Evolutionary conservation across 2,329 filamentous ascomycete genomes (phyloP), one percentile per base, ranked within the genome.

Genomic region (Amauroascus verrucosus): DNA sequence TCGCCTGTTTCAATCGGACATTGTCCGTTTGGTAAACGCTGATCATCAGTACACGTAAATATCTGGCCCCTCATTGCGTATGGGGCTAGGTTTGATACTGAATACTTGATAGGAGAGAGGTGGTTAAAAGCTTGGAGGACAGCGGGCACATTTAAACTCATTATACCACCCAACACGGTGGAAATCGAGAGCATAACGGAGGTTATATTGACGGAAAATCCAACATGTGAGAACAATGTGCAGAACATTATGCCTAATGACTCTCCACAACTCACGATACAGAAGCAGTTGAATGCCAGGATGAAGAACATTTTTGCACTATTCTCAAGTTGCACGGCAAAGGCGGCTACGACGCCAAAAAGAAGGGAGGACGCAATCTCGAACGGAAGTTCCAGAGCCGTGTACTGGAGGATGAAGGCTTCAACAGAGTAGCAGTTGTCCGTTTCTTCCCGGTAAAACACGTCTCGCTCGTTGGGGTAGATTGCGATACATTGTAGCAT

Each of bases 401-500:
- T 82, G 65, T 89, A 90, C 20, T 82, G 79, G 0, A 81, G 69
- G 24, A 88, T 76, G 68, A 90, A 89, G 0, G 83, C 80, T 58
- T 85, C 82, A 1, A 84, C 78, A 3, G 80, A 75, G 63, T 90
- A 90, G 1, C 84, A 81, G 6, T 79, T 77, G 65, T 90, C 86
- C 56, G 84, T 83, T 60, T 86, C 79, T 68, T 90, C 86, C 59
- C 83, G 78, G 63, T 88, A 87, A 65, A 88, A 89, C 0, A 88
- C 84, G 54, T 87, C 84, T 3, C 84, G 76, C 63, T 88, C 85
- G 38, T 72, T 72, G 0, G 85, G 85, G 62, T 88, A 88, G 6
- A 86, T 76, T 2, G 84, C 83, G 3, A 88, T 82, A 61, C 88
- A 88, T 65, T 89, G 84, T 11, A 89, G 75, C 84, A 89, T 88